Conservation (phyloP, 1,139 yeast species). For the Geotrichum histeridarum region DNA sequence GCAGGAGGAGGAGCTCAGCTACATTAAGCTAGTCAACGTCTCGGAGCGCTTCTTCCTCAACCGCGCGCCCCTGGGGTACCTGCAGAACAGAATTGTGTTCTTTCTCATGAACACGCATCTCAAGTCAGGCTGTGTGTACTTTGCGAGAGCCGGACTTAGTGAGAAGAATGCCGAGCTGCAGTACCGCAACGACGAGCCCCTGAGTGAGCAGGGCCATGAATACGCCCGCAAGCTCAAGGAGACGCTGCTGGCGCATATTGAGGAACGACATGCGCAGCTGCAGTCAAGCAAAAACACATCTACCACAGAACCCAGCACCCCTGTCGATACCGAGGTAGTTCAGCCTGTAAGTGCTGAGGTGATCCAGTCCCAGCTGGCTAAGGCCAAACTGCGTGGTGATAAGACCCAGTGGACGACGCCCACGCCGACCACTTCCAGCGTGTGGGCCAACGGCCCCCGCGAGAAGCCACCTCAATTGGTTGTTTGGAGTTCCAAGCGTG, state of each 20-base stretch:
- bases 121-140: slow-evolving; percentile 79
- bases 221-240: slow-evolving; percentile 41
- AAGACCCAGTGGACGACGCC: slow-evolving; percentile 19
- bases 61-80: slow-evolving; percentile 78
- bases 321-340: background rate
- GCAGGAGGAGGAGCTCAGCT: slow-evolving; percentile 53
- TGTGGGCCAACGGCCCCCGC: slow-evolving; percentile 19
- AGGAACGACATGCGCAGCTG: slow-evolving; percentile 22
- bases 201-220: slow-evolving; percentile 36
- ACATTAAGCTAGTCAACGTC: slow-evolving; percentile 78
- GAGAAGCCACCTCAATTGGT: slow-evolving; percentile 31
- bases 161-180: slow-evolving; percentile 28
- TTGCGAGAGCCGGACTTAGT: slow-evolving; percentile 57
- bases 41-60: slow-evolving; percentile 79
- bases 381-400: slow-evolving; percentile 13
- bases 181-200: slow-evolving; percentile 38
- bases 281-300: slow-evolving; percentile 1
- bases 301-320: background rate
- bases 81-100: slow-evolving; percentile 82
- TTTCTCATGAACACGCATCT: slow-evolving; percentile 86
- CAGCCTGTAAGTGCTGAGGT: slow-evolving; percentile 17
- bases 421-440: slow-evolving; percentile 19
- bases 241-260: slow-evolving; percentile 40
- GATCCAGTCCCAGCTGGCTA: slow-evolving; percentile 19
- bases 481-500: slow-evolving; percentile 91